Base-by-base conservation (phyloP, 352 stramenopile genomes). In the Globisporangium rhizosaccharum region DNA sequence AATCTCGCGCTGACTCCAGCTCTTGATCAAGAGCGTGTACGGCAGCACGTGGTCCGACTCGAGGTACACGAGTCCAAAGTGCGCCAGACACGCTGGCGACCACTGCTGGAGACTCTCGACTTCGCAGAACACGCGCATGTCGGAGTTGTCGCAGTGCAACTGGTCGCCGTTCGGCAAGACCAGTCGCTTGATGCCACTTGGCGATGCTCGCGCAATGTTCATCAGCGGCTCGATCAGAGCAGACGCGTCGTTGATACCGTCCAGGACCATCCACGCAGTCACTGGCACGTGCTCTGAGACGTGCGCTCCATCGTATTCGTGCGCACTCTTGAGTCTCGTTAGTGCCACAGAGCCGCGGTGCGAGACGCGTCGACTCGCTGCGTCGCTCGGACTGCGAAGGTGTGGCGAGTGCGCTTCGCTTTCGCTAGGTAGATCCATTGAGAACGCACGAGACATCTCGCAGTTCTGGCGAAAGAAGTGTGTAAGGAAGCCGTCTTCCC, bases 11-110 rank as follows among this genome's bases (percentile, higher is more conserved):
- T 65, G 37, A 7, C 68, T 51, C 79, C 81, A 91, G 44, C 70
- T 81, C 56, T 89, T 89, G 36, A 91, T 81, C 41, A 89, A 50
- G 20, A 86, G 36, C 6, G 77, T 91, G 53, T 89, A 89, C 14
- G 81, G 66, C 17, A 87, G 45, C 42, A 75, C 68, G 45, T 75
- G 53, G 41, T 88, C 73, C 0, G 59, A 56, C 25, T 79, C 72
- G 41, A 91, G 67, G 57, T 76, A 80, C n/a, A 89, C 51, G 15
- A 91, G 61, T 2, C 75, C 79, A 59, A 75, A 89, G 18, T 75
- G 73, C 42, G 63, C 82, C 9, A 89, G 20, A 39, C 55, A 69
- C 9, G 63, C 61, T 12, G 81, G 79, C 46, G 73, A 83, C 81
- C 81, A 91, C 1, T 84, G 56, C 10, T 70, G 39, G 3, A 91